Base-by-base conservation (phyloP, 2,329 filamentous ascomycete species). In the Epichloe bromicola region DNA sequence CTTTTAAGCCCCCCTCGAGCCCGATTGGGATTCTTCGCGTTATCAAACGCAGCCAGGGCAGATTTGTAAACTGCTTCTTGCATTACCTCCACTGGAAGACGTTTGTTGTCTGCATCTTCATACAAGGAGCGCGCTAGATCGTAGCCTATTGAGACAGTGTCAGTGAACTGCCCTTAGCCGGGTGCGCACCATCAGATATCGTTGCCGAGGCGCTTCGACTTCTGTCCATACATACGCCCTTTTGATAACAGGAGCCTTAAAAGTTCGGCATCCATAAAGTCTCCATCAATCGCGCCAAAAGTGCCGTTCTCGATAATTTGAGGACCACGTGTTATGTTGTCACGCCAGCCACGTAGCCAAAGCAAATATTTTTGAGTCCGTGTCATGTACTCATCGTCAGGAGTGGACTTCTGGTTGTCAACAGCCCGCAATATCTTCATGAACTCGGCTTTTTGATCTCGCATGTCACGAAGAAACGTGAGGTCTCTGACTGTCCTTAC, bases 1-100 rank as follows among this genome's bases (percentile, higher is more conserved):
- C 82, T 87, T 66, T 87, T 88, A 59, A 93, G 74, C 0, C 84
- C 84, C 84, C 87, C 87, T 56, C 86, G 75, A 2, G 78, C 86
- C 51, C 80, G 79, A 58, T 91, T 89, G 1, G 85, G 85, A 59
- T 93, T 93, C 20, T 84, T 86, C 3, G 87, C 86, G 61, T 87
- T 87, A 60, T 93, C 87, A 61, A 89, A 93, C 4, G 83, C 78
- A 50, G 78, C 74, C 69, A 89, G 76, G 1, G 83, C 83, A 45
- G 80, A 74, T 1, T 72, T 72, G 41, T 86, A 69, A 8, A 88
- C 70, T 1, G 80, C 78, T 4, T 79, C 74, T 59, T 80, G 77
- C 1, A 88, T 66, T 6, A 73, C 63, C 3, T 74, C 65, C 3
- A 63, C 59, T 2, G 74, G 60, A 3, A 87, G 68, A 4, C 76